Evolutionary conservation across 2,329 filamentous ascomycete genomes (phyloP), one percentile per base, ranked within the genome.

Genomic region (Aureobasidium sp.): DNA sequence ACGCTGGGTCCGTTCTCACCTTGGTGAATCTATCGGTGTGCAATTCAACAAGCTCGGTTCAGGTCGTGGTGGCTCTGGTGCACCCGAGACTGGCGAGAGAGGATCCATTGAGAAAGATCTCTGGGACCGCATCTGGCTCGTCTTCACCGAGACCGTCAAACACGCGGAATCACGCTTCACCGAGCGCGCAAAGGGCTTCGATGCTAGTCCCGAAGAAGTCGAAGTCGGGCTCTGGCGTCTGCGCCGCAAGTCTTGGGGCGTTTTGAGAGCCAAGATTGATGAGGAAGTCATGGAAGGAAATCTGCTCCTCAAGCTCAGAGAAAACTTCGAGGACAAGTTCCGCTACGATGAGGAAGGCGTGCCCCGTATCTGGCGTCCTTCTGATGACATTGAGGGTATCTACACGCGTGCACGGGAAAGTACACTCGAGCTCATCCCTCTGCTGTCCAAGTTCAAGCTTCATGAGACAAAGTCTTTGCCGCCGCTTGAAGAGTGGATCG

Each of bases 281-380:
- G 94, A 99, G 71, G 94, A 99, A 76, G 90, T 97, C 71, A 96
- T 96, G 86, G 94, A 97, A 77, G 93, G 93, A 69, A 99, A 97
- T 71, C 86, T 99, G 60, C 79, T 97, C 37, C 81, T 97, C 68
- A 99, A 99, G 79, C 84, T 99, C 57, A 86, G 94, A 39, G 94
- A 99, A 75, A 97, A 97, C 78, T 99, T 99, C 68, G 94, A 99
- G 76, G 94, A 99, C 78, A 97, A 96, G 76, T 99, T 99, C 83
- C 88, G 94, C 66, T 99, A 99, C 70, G 94, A 99, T 70, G 92
- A 97, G 63, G 86, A 86, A 7, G 94, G 94, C 29, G 94, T 99
- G 5, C 94, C 94, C 5, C 84, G 94, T 63, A 96, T 99, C 75
- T 99, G 94, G 94, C 86, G 92, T 27, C 94, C 94, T 1, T 92